Evolutionary conservation across 371 early-diverging fungal species (phyloP).

Genomic region (Lichtheimia corymbifera): DNA sequence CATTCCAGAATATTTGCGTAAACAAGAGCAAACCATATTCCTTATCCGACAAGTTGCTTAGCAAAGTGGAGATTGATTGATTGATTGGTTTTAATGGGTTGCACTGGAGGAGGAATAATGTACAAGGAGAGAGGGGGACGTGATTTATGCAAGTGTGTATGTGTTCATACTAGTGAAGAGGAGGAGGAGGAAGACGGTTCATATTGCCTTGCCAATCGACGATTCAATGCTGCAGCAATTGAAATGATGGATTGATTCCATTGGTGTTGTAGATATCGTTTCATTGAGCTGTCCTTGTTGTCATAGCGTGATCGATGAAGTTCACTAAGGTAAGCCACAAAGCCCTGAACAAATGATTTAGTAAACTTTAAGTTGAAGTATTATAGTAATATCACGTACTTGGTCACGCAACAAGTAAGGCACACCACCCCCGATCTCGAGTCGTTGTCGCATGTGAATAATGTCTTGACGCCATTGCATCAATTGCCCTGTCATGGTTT

Average conservation of each 20-base stretch:
- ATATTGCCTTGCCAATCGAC: conserved; percentile 10
- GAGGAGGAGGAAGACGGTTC: not conserved
- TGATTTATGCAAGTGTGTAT: too few species aligned
- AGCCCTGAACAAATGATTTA: conserved; percentile 1
- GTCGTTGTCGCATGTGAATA: conserved; percentile 16
- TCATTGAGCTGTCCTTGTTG: conserved; percentile 5
- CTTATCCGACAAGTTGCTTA: too few species aligned
- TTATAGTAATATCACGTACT: not conserved
- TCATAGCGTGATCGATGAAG: conserved; percentile 4
- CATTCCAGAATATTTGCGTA: too few species aligned
- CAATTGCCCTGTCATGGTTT: conserved; percentile 11
- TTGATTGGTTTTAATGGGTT: too few species aligned
- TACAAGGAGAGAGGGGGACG: too few species aligned
- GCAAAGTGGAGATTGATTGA: too few species aligned
- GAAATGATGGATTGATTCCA: conserved; percentile 10
- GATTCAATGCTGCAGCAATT: conserved; percentile 9
- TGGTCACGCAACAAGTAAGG: conserved; percentile 21
- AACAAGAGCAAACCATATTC: too few species aligned
- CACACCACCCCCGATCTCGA: conserved; percentile 21
- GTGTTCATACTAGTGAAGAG: not conserved
- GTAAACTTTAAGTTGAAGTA: too few species aligned
- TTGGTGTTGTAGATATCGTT: conserved; percentile 14
- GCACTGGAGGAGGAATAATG: too few species aligned
- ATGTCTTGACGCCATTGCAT: conserved; percentile 9
- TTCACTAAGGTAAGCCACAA: conserved; percentile 7